Base-by-base conservation (phyloP, 495 filamentous ascomycete species). In the Tricharina praecox region DNA sequence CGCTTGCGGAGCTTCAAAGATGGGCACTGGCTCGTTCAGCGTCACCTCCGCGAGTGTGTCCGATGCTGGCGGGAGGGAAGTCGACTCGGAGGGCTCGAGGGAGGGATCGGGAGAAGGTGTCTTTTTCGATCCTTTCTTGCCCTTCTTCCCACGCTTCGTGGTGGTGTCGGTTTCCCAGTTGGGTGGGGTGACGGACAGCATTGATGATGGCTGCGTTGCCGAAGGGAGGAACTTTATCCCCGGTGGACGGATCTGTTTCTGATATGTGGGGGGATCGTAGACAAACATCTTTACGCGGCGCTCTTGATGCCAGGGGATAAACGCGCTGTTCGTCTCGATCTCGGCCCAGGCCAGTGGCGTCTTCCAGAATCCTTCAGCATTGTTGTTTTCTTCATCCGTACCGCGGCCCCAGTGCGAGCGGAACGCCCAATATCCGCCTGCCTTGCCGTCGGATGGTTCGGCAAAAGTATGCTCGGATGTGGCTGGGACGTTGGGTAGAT, bases 241-340 rank as follows among this genome's bases (percentile, higher is more conserved):
- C 49, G 56, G 28, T 32, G 28, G 28, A 3, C 10, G 9, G 8
- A 24, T 16, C 19, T 24, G 41, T 26, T 32, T 32, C 7, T 32
- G 5, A 13, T 32, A 32, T 13, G 28, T 37, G 7, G 43, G 43
- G 1, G 28, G 25, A n/a, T 32, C 13, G 53, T 77, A 84, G 13
- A 79, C 68, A 53, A 75, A 78, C 11, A 93, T 63, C 23, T 68
- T 72, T 26, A 93, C 81, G 8, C 86, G 73, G 16, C 76, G 74
- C 52, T 93, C 85, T 0, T 83, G 87, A 58, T 93, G 85, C 65
- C 93, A 93, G 0, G 87, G 85, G 50, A 86, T 82, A 49, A 87
- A 93, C 1, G 85, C 79, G 5, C 83, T 79, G 51, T 85, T 90
- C 1, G 86, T 90, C 60, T 95, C 87, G 50, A 93, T 88, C 66